These are phyloP conservation scores for Cochlearia excelsa DNA, from an alignment of 345 rosid species.

Conservation along the genomic window DNA sequence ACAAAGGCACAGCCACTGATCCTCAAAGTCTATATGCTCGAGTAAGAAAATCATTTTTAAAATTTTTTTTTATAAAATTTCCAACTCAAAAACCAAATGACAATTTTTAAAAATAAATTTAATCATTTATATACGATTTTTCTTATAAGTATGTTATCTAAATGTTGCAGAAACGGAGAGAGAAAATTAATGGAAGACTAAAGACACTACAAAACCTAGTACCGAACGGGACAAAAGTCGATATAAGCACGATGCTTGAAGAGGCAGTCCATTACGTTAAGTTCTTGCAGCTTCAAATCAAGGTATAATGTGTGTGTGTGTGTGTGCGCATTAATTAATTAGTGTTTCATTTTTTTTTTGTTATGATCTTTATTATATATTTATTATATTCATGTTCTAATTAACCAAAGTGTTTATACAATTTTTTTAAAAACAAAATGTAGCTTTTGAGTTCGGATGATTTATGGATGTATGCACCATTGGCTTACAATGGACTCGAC, in stretches of 20 bases:
- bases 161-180: constrained; percentile 71
- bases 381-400: not conserved
- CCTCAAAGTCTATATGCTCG: constrained; percentile 96
- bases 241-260: constrained; percentile 94
- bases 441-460: constrained; percentile 95
- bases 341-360: too few species aligned
- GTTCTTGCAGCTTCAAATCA: constrained; percentile 87
- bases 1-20: constrained; percentile 86
- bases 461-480: constrained; percentile 94
- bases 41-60: constrained; percentile 36
- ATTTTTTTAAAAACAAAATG: constrained; percentile 19
- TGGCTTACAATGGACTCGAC: constrained; percentile 86
- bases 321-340: too few species aligned
- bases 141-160: too few species aligned
- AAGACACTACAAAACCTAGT: constrained; percentile 75
- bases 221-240: constrained; percentile 92
- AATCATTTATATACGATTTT: too few species aligned
- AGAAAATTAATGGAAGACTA: constrained; percentile 76
- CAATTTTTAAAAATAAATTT: too few species aligned
- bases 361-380: too few species aligned
- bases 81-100: too few species aligned
- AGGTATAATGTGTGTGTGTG: constrained; percentile 38
- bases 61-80: too few species aligned
- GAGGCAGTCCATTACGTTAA: constrained; percentile 89
- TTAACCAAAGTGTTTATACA: not conserved